A percentile compares a stretch with the other conserved stretches of the same genome.
Conservation (phyloP, 2,329 filamentous ascomycete genomes). For the Fusarium sp. region DNA sequence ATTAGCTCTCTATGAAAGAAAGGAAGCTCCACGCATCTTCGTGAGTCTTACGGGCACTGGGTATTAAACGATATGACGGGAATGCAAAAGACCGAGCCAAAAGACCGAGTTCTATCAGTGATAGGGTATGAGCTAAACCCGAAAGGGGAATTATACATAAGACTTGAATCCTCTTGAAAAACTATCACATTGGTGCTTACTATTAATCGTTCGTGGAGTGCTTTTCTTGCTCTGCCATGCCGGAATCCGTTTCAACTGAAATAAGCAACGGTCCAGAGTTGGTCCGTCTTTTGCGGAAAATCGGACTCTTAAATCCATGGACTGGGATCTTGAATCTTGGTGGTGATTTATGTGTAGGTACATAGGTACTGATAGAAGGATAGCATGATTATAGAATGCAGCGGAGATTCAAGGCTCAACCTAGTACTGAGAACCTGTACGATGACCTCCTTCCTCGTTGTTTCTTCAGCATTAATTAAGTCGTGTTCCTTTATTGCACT, state of each 20-base stretch:
- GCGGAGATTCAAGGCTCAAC: neutral
- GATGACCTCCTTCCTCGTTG: neutral
- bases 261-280: constrained; percentile 28
- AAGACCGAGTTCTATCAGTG: constrained; percentile 31
- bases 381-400: neutral
- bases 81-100: constrained; percentile 33
- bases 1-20: neutral
- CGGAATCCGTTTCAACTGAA: neutral
- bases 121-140: constrained; percentile 9
- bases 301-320: neutral
- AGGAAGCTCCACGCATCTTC: constrained; percentile 2
- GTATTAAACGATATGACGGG: neutral
- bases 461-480: neutral
- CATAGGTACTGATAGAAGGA: neutral
- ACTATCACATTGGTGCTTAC: neutral
- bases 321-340: constrained; percentile 1
- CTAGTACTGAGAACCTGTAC: neutral
- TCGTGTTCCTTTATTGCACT: neutral
- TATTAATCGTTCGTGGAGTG: neutral
- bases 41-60: neutral
- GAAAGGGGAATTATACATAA: neutral
- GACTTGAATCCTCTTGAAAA: neutral
- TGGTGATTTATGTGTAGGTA: neutral
- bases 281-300: constrained; percentile 7
- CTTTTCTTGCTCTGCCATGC: neutral